Evolutionary conservation across 2,329 filamentous ascomycete species (phyloP).

Genomic region (Hypoxylon sp.): DNA sequence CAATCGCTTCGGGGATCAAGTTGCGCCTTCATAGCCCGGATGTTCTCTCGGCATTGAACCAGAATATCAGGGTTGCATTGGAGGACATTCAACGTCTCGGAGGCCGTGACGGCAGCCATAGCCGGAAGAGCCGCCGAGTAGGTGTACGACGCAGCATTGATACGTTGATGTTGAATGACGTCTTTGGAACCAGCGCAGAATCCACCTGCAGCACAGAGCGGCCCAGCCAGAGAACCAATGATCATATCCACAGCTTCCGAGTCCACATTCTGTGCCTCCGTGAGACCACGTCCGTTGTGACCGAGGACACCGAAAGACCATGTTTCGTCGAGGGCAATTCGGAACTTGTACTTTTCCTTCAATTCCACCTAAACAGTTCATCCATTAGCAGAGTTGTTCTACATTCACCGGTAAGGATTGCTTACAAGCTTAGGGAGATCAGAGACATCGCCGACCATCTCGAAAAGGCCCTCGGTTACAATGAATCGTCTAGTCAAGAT

Average conservation of each 20-base stretch:
- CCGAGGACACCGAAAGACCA: conserved; percentile 97
- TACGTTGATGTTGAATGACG: conserved; percentile 95
- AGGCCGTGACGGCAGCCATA: conserved; percentile 93
- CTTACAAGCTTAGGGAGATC: conserved; percentile 85
- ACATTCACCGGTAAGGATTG: conserved; percentile 15
- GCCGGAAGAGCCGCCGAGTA: conserved; percentile 95
- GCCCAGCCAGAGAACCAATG: conserved; percentile 87
- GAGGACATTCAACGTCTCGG: conserved; percentile 85
- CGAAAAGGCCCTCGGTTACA: conserved; percentile 93
- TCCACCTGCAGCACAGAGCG: conserved; percentile 89
- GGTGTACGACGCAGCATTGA: conserved; percentile 90
- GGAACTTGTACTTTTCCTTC: conserved; percentile 97
- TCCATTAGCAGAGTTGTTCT: conserved; percentile 14
- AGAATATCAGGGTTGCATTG: conserved; percentile 88
- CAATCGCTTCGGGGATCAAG: conserved; percentile 94
- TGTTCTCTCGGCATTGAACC: conserved; percentile 81
- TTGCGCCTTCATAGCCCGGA: conserved; percentile 83
- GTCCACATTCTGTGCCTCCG: conserved; percentile 96
- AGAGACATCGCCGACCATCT: conserved; percentile 84
- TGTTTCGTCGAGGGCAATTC: conserved; percentile 95
- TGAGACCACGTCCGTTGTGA: conserved; percentile 88
- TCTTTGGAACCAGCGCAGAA: conserved; percentile 94
- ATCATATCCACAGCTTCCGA: conserved; percentile 96
- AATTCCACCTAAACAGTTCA: conserved; percentile 73
- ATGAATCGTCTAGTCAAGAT: conserved; percentile 93